A percentile compares a stretch with the other conserved stretches of the same genome.
These are phyloP conservation scores for Metroxylon sagu DNA, from an alignment of 176 grass and related monocot genomes.

Conservation along the genomic window DNA sequence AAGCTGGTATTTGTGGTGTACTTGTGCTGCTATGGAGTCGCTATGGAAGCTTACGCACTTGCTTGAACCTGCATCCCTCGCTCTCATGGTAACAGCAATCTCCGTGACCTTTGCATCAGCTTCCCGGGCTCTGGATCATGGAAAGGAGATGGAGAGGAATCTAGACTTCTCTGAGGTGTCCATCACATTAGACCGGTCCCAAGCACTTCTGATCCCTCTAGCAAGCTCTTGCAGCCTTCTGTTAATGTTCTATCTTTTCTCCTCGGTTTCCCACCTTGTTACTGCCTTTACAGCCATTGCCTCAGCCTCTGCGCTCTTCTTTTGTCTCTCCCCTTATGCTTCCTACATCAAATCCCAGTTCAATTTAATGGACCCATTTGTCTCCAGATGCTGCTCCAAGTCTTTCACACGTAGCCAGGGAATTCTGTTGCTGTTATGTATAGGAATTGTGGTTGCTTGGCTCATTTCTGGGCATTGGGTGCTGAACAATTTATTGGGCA, in stretches of 20 bases:
- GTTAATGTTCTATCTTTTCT: constrained; percentile 96
- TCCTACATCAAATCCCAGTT: constrained; percentile 39
- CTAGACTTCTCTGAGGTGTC: constrained; percentile 90
- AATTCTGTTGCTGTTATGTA: constrained; percentile 46
- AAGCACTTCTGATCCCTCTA: constrained; percentile 86
- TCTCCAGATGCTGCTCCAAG: constrained; percentile 77
- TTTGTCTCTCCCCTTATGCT: constrained; percentile 58
- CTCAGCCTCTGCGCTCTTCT: constrained; percentile 74
- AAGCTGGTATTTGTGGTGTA: not conserved
- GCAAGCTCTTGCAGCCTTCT: constrained; percentile 81
- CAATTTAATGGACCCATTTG: constrained; percentile 53
- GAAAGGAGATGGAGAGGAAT: constrained; percentile 86
- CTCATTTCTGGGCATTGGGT: constrained; percentile 89
- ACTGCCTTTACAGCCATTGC: constrained; percentile 73
- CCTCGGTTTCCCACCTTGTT: constrained; percentile 74
- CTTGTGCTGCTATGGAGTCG: constrained; percentile 46
- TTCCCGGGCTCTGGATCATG: constrained; percentile 68
- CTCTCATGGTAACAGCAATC: constrained; percentile 65
- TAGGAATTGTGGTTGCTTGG: constrained; percentile 53
- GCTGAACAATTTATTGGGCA: constrained; percentile 76
- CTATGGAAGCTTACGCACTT: constrained; percentile 73
- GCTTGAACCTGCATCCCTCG: constrained; percentile 74
- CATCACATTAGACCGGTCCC: constrained; percentile 72
- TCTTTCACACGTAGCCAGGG: constrained; percentile 66
- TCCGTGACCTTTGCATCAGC: constrained; percentile 77